Conservation (phyloP, 345 rosid species). For the Pistacia vera region DNA sequence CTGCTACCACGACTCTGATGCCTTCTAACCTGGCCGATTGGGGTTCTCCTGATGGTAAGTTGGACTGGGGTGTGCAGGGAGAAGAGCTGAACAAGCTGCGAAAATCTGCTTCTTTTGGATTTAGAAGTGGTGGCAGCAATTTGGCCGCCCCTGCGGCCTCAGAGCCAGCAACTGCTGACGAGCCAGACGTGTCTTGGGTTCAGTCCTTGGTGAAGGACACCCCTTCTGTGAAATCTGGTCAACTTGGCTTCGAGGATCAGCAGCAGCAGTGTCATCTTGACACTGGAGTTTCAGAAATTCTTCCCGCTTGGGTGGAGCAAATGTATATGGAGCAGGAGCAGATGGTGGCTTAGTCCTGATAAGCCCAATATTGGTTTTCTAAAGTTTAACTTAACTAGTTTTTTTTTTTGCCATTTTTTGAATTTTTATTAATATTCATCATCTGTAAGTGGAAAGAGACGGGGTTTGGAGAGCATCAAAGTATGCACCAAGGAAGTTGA, state of each 20-base stretch:
- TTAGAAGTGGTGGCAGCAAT: conserved; percentile 41
- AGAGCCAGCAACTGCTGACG: conserved; percentile 35
- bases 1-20: conserved; percentile 33
- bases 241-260: conserved; percentile 32
- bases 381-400: conserved; percentile 43
- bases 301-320: conserved; percentile 79
- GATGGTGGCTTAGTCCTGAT: conserved; percentile 57
- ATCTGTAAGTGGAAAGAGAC: conserved; percentile 17
- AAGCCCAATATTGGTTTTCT: conserved; percentile 20
- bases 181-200: conserved; percentile 83
- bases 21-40: conserved; percentile 50
- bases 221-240: conserved; percentile 27
- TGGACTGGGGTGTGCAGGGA: conserved; percentile 79
- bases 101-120: conserved; percentile 69
- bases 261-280: conserved; percentile 44
- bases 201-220: conserved; percentile 66
- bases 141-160: conserved; percentile 22
- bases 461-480: background rate
- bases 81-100: conserved; percentile 73
- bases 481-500: conserved; percentile 2
- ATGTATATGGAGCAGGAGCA: conserved; percentile 80
- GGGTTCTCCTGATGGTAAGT: conserved; percentile 79
- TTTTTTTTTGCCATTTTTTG: conserved; percentile 35
- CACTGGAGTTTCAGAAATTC: conserved; percentile 36
- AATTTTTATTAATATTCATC: conserved; percentile 30